These are phyloP conservation scores for Cymbidium sinense DNA, from an alignment of 106 monocot species.

Conservation along the genomic window DNA sequence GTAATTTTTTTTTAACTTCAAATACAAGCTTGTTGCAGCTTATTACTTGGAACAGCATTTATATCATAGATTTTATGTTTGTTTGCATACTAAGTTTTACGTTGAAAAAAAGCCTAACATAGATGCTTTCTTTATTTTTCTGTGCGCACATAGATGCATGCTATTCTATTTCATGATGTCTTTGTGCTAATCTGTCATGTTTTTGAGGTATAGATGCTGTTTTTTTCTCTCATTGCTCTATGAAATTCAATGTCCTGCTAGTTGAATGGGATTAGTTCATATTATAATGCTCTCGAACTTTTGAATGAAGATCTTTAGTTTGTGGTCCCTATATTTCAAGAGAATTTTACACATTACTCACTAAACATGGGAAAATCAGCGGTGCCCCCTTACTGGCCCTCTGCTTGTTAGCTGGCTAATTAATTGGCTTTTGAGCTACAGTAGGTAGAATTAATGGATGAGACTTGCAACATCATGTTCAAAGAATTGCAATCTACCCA, in stretches of 20 bases:
- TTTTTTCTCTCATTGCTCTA: background rate
- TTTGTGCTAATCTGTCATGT: background rate
- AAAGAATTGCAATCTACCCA: too few relatives aligned
- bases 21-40: background rate
- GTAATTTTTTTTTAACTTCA: background rate
- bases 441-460: too few relatives aligned
- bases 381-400: too few relatives aligned
- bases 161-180: background rate
- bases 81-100: background rate
- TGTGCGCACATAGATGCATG: background rate
- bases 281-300: too few relatives aligned
- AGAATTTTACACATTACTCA: too few relatives aligned
- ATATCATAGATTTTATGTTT: background rate
- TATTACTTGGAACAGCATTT: background rate
- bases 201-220: background rate
- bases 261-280: too few relatives aligned
- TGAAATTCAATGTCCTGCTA: background rate
- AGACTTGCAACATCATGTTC: too few relatives aligned
- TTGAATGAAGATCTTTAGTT: too few relatives aligned
- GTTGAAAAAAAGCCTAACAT: background rate
- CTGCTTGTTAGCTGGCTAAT: too few relatives aligned
- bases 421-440: too few relatives aligned
- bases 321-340: too few relatives aligned
- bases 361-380: too few relatives aligned
- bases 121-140: background rate